phyloP scores from a whole-genome alignment of 2,329 filamentous ascomycete species.

The Trematosphaeria pertusa region DNA sequence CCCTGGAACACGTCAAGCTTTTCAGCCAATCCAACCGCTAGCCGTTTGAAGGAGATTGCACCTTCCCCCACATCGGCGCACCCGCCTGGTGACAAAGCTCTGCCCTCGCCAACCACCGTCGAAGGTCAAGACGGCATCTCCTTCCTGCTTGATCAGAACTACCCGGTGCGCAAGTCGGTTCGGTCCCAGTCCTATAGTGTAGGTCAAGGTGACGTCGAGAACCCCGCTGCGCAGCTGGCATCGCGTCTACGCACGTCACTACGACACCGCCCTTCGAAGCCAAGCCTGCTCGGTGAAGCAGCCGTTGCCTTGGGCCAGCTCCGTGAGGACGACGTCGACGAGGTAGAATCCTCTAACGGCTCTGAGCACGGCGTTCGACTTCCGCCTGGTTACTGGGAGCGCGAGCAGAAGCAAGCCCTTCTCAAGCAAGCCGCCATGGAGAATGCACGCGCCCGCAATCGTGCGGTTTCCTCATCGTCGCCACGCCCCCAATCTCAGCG shows the following conservation, averaged over 20 bases:
- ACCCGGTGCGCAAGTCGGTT: constrained; percentile 90
- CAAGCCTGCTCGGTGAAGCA: constrained; percentile 74
- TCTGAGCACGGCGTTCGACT: constrained; percentile 59
- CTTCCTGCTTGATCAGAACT: constrained; percentile 50
- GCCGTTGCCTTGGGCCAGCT: constrained; percentile 38
- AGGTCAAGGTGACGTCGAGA: constrained; percentile 75
- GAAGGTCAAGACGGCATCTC: constrained; percentile 58
- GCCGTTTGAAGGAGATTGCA: constrained; percentile 40
- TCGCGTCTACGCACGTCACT: constrained; percentile 59
- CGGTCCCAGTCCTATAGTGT: constrained; percentile 97
- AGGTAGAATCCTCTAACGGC: constrained; percentile 69
- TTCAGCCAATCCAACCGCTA: constrained; percentile 27
- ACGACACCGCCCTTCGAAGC: constrained; percentile 81
- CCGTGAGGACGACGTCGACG: constrained; percentile 59
- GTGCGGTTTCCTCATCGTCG: constrained; percentile 36
- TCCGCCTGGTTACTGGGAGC: constrained; percentile 41
- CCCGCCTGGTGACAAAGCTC: constrained; percentile 26
- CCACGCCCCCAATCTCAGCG: constrained; percentile 32
- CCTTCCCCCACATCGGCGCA: constrained; percentile 44
- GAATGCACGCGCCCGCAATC: constrained; percentile 43
- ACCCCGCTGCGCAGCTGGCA: constrained; percentile 56
- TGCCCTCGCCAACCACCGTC: constrained; percentile 38
- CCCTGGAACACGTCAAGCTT: constrained; percentile 52
- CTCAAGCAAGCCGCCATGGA: constrained; percentile 47
- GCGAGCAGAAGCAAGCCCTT: constrained; percentile 38